phyloP scores from a whole-genome alignment of 2,329 filamentous ascomycete species.

The Diaporthe ilicicola region DNA sequence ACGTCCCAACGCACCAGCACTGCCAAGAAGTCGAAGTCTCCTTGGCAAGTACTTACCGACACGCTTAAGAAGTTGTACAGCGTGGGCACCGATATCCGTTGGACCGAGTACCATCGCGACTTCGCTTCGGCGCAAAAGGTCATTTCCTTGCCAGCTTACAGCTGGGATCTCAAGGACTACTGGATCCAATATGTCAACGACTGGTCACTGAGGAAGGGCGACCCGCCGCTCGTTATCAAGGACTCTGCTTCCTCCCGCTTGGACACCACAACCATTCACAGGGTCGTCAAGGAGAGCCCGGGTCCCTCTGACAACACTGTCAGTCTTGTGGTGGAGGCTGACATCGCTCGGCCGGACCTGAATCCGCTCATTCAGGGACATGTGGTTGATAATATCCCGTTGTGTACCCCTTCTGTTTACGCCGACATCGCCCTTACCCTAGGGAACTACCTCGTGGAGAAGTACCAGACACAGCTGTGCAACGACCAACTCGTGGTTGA shows the following conservation, averaged over 20 bases:
- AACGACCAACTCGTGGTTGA: constrained; percentile 72
- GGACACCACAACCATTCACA: constrained; percentile 17
- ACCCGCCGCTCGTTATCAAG: background rate
- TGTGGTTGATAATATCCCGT: constrained; percentile 70
- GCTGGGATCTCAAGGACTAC: constrained; percentile 8
- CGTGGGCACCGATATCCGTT: background rate
- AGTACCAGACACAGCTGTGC: constrained; percentile 65
- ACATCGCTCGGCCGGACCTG: constrained; percentile 70
- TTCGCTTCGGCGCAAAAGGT: background rate
- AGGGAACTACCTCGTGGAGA: constrained; percentile 72
- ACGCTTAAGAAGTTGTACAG: too few relatives aligned
- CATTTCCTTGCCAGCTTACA: background rate
- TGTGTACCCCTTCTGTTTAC: constrained; percentile 68
- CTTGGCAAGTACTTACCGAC: background rate
- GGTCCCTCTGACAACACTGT: background rate
- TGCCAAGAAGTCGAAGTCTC: too few relatives aligned
- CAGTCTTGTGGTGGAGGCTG: constrained; percentile 68
- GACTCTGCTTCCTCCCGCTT: constrained; percentile 56
- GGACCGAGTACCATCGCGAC: background rate
- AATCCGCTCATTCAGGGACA: constrained; percentile 68
- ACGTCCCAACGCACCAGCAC: too few relatives aligned
- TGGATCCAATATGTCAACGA: constrained; percentile 21
- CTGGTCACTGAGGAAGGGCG: constrained; percentile 20
- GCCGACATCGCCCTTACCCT: constrained; percentile 59
- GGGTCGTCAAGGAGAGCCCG: background rate